phyloP scores from a whole-genome alignment of 164 flowering plant species.

The Houttuynia cordata region DNA sequence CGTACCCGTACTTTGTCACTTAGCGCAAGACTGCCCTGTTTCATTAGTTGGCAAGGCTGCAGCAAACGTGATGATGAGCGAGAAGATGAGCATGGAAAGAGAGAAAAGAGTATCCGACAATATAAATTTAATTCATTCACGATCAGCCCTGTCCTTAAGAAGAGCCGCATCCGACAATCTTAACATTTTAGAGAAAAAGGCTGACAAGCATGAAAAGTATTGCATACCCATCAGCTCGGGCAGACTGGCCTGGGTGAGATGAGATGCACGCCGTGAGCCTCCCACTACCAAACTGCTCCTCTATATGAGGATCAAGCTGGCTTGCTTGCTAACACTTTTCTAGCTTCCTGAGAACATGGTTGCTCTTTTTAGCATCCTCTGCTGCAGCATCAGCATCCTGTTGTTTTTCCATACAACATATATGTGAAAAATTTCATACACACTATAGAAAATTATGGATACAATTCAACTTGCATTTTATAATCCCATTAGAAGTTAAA shows the following conservation, averaged over 20 bases:
- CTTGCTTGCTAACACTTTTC: slow-evolving; percentile 16
- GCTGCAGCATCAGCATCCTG: slow-evolving; percentile 16
- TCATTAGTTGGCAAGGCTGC: too few species aligned
- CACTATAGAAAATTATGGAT: too few species aligned
- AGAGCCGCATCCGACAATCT: too few species aligned
- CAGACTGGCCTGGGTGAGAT: slow-evolving; percentile 28
- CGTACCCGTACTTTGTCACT: too few species aligned
- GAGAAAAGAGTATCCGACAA: slow-evolving; percentile 14
- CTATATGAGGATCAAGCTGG: slow-evolving; percentile 22
- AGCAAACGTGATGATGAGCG: too few species aligned
- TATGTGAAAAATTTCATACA: too few species aligned
- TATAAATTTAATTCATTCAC: background rate
- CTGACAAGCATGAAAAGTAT: too few species aligned
- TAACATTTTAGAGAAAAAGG: background rate
- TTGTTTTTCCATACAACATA: too few species aligned
- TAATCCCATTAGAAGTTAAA: too few species aligned
- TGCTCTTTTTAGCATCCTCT: slow-evolving; percentile 18
- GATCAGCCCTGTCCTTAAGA: background rate
- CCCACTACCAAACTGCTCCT: slow-evolving; percentile 23
- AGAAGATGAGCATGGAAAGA: too few species aligned
- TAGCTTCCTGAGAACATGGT: slow-evolving; percentile 18
- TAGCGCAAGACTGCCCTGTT: too few species aligned
- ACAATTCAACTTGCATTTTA: too few species aligned
- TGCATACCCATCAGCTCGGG: slow-evolving; percentile 22
- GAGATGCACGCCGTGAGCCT: slow-evolving; percentile 19